These are phyloP conservation scores for Babesia gibsoni DNA, from an alignment of 169 alveolate species.

Conservation along the genomic window DNA sequence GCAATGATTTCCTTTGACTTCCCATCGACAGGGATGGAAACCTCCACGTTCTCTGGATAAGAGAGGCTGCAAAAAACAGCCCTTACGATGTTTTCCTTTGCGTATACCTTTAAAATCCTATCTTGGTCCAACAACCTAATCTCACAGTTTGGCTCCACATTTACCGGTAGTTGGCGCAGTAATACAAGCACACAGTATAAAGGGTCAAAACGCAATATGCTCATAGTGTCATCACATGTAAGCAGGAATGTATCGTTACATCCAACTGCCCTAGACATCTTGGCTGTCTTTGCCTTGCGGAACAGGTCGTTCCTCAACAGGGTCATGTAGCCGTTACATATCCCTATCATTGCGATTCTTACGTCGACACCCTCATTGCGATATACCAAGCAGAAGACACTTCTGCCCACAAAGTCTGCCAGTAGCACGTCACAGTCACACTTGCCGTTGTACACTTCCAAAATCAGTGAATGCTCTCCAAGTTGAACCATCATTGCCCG, in stretches of 20 bases:
- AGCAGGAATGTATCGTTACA: background rate
- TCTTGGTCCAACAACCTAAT: conserved; percentile 9
- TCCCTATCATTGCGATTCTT: conserved; percentile 11
- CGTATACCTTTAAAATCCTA: background rate
- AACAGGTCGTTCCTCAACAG: conserved; percentile 18
- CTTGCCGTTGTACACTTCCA: conserved; percentile 39
- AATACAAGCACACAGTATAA: conserved; percentile 5
- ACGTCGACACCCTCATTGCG: background rate
- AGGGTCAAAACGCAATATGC: background rate
- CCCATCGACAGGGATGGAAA: background rate
- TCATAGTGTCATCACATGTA: background rate
- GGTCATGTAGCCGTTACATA: background rate
- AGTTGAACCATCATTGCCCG: conserved; percentile 28
- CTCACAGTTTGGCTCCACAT: background rate
- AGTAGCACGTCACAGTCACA: conserved; percentile 33
- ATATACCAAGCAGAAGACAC: conserved; percentile 15
- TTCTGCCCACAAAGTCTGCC: background rate
- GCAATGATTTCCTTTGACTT: background rate
- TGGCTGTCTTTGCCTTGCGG: conserved; percentile 20
- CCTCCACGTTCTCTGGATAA: background rate
- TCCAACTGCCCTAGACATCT: conserved; percentile 17
- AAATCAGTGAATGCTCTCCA: background rate
- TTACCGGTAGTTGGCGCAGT: background rate
- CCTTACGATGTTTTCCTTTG: background rate
- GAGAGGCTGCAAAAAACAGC: background rate